Base-by-base conservation (phyloP, 2,329 filamentous ascomycete genomes). In the Colletotrichum zoysiae region DNA sequence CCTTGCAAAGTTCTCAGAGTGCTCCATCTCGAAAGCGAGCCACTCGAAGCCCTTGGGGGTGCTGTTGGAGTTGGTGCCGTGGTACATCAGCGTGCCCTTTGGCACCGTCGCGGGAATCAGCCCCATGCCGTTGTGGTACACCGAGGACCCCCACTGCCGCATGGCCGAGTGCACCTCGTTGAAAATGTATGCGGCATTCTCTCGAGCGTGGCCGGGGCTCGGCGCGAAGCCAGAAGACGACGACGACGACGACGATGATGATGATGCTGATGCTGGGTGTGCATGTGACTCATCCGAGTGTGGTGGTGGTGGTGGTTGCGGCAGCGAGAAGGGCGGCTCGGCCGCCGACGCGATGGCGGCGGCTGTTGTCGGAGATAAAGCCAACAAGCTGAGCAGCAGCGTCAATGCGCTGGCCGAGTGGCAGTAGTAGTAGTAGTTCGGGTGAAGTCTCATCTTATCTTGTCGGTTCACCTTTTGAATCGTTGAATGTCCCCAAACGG, bases 21-120 rank as follows among this genome's bases (percentile, higher is more conserved):
- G 93, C 76, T 95, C 92, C 4, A 91, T 86, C 78, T 95, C 92
- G 76, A 94, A 95, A 0, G 93, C 92, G 1, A 95, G 83, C 92
- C 92, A 94, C 76, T 94, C 90, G 3, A 85, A 86, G 0, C 84
- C 86, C 2, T 80, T 79, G 0, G 92, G 85, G 0, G 84, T 82
- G 1, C 85, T 79, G 0, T 82, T 75, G 0, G 76, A 78, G 11
- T 74, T 75, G 0, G 85, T 86, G 16, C 93, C 92, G 77, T 95
- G 92, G 76, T 94, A 93, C 12, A 94, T 79, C 46, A 90, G 81
- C 0, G 89, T 91, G 3, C 89, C 91, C 23, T 84, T 82, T 0
- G 92, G 91, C 0, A 95, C 86, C 0, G 85, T 87, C 1, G 88
- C 91, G 0, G 91, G 84, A 76, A 94, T 92, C 75, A 92, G 86